A percentile compares a stretch with the other conserved stretches of the same genome.
Conservation (phyloP, 345 rosid species). For the Hibiscus mutabilis region DNA sequence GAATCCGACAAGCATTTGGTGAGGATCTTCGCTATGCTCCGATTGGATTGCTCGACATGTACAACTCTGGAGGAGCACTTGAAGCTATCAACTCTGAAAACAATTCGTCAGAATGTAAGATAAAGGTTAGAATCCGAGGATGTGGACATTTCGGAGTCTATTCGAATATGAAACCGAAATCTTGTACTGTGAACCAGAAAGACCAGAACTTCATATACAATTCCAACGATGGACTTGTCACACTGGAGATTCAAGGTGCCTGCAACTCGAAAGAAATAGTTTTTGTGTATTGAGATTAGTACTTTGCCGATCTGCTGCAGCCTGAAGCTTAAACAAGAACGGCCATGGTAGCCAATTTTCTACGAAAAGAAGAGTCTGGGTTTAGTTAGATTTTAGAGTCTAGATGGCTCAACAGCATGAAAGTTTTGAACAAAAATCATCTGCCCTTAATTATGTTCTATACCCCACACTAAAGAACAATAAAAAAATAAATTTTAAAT, state of each 20-base stretch:
- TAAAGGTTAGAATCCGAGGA: conserved; percentile 32
- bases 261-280: conserved; percentile 29
- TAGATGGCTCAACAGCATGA: background rate
- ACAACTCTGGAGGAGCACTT: conserved; percentile 53
- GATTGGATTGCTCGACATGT: conserved; percentile 51
- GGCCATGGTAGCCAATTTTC: background rate
- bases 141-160: conserved; percentile 48
- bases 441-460: no score
- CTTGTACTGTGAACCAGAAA: conserved; percentile 34
- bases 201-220: conserved; percentile 37
- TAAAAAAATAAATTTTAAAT: no score
- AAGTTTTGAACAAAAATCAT: no score
- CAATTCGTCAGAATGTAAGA: conserved; percentile 9
- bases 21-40: conserved; percentile 31
- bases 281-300: conserved; percentile 24
- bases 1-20: conserved; percentile 25
- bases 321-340: background rate
- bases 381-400: background rate
- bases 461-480: no score
- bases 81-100: conserved; percentile 26
- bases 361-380: background rate
- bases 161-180: conserved; percentile 34
- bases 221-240: conserved; percentile 35
- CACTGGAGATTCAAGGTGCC: conserved; percentile 27
- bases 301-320: background rate